These are phyloP conservation scores for Naganishia kalamii DNA, from an alignment of 768 basidiomycete genomes.

Conservation along the genomic window DNA sequence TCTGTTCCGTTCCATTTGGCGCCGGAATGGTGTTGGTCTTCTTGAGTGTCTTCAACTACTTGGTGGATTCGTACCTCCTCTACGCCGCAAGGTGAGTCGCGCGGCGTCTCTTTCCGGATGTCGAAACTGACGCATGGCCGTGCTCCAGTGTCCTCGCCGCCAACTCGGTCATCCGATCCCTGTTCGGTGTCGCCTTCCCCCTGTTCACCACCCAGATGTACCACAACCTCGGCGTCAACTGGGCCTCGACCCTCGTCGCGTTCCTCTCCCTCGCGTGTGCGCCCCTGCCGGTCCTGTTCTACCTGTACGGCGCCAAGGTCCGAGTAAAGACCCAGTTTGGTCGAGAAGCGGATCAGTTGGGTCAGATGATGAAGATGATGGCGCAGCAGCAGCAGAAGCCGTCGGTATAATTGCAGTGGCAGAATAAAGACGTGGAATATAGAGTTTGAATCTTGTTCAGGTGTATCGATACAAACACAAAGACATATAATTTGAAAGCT, in stretches of 20 bases:
- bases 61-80: slow-evolving; percentile 65
- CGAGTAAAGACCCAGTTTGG: slow-evolving; percentile 26
- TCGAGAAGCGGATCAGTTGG: slow-evolving; percentile 30
- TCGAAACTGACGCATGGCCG: background rate
- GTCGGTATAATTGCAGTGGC: background rate
- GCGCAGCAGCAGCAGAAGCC: slow-evolving; percentile 15
- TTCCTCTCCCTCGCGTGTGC: slow-evolving; percentile 33
- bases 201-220: slow-evolving; percentile 43
- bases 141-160: slow-evolving; percentile 55
- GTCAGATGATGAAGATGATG: slow-evolving; percentile 25
- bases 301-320: slow-evolving; percentile 26
- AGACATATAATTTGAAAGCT: background rate
- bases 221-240: slow-evolving; percentile 42
- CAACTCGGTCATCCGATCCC: slow-evolving; percentile 61
- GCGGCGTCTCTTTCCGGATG: too few species aligned
- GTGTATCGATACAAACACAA: background rate
- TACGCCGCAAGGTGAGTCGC: slow-evolving; percentile 54
- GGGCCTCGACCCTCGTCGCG: slow-evolving; percentile 33
- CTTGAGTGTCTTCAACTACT: slow-evolving; percentile 61
- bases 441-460: background rate
- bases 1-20: slow-evolving; percentile 65
- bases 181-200: slow-evolving; percentile 52
- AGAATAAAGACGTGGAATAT: background rate
- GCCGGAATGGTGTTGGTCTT: slow-evolving; percentile 58
- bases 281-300: slow-evolving; percentile 34